Evolutionary conservation across 2,329 filamentous ascomycete species (phyloP).

Genomic region (Fusarium paranaense): DNA sequence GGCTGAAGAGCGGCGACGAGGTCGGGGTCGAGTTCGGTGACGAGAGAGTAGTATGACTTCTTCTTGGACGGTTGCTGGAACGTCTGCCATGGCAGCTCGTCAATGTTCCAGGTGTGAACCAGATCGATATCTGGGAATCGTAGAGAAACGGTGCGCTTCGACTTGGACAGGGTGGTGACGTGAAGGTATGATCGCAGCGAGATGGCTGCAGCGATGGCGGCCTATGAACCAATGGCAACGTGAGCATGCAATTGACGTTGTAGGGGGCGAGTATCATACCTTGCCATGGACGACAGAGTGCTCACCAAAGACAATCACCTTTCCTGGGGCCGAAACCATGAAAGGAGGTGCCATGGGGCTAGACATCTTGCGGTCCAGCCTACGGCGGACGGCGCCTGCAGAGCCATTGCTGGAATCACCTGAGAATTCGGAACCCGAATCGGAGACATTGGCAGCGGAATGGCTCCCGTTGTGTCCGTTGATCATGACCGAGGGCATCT

Average conservation of each 20-base stretch:
- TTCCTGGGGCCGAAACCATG: slow-evolving; percentile 97
- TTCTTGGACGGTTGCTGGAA: slow-evolving; percentile 89
- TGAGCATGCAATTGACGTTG: slow-evolving; percentile 29
- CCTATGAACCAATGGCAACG: slow-evolving; percentile 57
- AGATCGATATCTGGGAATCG: slow-evolving; percentile 93
- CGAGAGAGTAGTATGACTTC: slow-evolving; percentile 92
- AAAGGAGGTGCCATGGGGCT: slow-evolving; percentile 85
- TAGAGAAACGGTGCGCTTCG: slow-evolving; percentile 85
- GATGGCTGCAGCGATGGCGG: slow-evolving; percentile 94
- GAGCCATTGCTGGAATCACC: slow-evolving; percentile 49
- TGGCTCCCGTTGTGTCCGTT: slow-evolving; percentile 40
- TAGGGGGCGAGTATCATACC: slow-evolving; percentile 56
- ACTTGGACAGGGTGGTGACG: slow-evolving; percentile 93
- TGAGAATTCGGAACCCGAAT: slow-evolving; percentile 42
- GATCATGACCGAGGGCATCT: slow-evolving; percentile 41
- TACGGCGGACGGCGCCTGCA: slow-evolving; percentile 51
- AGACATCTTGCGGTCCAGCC: slow-evolving; percentile 66
- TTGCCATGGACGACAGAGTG: slow-evolving; percentile 98
- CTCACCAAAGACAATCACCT: slow-evolving; percentile 98
- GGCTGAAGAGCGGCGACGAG: slow-evolving; percentile 85
- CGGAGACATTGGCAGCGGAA: slow-evolving; percentile 37
- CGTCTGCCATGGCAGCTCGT: slow-evolving; percentile 85
- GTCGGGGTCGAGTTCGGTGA: slow-evolving; percentile 85
- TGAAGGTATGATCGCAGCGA: slow-evolving; percentile 96
- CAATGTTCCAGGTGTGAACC: slow-evolving; percentile 93